Conservation (phyloP, 176 grass and related monocot genomes). For the Triticum monococcum region DNA sequence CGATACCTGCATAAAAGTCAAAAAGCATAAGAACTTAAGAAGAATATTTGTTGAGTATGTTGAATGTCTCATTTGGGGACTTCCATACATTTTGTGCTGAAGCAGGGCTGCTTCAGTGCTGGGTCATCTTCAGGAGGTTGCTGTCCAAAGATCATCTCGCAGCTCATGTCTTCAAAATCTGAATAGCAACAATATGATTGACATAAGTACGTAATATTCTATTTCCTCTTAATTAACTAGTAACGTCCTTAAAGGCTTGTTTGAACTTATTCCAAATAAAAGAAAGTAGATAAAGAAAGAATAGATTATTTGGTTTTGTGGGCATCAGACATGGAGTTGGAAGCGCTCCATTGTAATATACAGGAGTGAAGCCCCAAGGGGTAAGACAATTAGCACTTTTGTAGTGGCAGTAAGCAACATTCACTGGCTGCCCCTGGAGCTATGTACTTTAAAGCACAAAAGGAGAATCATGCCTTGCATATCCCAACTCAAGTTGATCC, state of each 20-base stretch:
- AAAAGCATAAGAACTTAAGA: slow-evolving; percentile 21
- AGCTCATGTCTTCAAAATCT: slow-evolving; percentile 99
- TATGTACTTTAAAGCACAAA: slow-evolving; percentile 28
- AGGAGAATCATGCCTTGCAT: slow-evolving; percentile 7
- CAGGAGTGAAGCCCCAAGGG: not conserved
- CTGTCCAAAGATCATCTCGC: slow-evolving; percentile 96
- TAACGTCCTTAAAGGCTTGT: not conserved
- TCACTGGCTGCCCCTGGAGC: slow-evolving; percentile 7
- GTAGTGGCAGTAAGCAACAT: slow-evolving; percentile 27
- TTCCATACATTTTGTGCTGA: slow-evolving; percentile 61
- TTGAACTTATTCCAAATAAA: not conserved
- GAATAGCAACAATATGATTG: slow-evolving; percentile 31
- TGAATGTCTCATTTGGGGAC: slow-evolving; percentile 2
- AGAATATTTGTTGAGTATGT: not conserved
- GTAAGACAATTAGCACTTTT: not conserved
- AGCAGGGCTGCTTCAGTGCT: slow-evolving; percentile 89
- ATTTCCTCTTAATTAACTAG: slow-evolving; percentile 18
- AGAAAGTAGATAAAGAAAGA: slow-evolving; percentile 12
- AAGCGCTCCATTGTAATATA: slow-evolving; percentile 14
- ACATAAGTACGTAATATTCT: slow-evolving; percentile 33
- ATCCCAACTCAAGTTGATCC: slow-evolving; percentile 21
- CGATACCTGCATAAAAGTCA: slow-evolving; percentile 58
- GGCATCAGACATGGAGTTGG: slow-evolving; percentile 1
- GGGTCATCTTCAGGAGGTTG: slow-evolving; percentile 87
- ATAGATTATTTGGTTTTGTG: slow-evolving; percentile 21